Percentiles rank a stretch among this genome's conserved stretches.
Evolutionary conservation across 1,284 basidiomycete genomes (phyloP).

Genomic region (Inonotus hispidus): DNA sequence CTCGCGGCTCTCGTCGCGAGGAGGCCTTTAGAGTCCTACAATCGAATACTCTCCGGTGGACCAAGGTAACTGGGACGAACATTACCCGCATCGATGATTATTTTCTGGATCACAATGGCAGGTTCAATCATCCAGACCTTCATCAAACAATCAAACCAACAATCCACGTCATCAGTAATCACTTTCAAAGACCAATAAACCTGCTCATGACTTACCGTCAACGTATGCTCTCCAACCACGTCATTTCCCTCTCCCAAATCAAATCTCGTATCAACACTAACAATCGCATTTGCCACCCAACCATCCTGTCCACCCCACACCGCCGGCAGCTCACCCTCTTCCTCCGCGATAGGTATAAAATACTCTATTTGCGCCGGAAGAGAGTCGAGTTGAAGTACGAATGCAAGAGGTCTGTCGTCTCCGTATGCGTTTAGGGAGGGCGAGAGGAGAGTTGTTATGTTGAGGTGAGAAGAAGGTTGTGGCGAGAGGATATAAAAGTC

Average conservation of each 20-base stretch:
- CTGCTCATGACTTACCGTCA: neutral
- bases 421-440: conserved; percentile 57
- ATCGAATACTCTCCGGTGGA: conserved; percentile 50
- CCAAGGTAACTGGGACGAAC: conserved; percentile 52
- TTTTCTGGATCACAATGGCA: conserved; percentile 55
- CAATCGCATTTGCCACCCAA: conserved; percentile 49
- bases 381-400: conserved; percentile 53
- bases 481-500: conserved; percentile 56
- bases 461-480: conserved; percentile 37
- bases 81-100: conserved; percentile 51
- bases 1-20: neutral
- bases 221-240: conserved; percentile 22
- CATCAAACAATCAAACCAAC: neutral
- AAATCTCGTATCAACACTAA: conserved; percentile 36
- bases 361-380: conserved; percentile 37
- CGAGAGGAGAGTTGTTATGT: conserved; percentile 47
- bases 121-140: conserved; percentile 52
- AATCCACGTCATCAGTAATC: neutral
- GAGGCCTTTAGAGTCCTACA: conserved; percentile 5
- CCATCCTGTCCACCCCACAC: conserved; percentile 46
- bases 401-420: conserved; percentile 44
- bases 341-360: conserved; percentile 43
- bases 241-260: conserved; percentile 46
- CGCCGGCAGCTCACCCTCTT: conserved; percentile 45
- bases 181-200: conserved; percentile 39